phyloP scores from a whole-genome alignment of 2,329 filamentous ascomycete species.

The Dactylonectria estremocensis region DNA sequence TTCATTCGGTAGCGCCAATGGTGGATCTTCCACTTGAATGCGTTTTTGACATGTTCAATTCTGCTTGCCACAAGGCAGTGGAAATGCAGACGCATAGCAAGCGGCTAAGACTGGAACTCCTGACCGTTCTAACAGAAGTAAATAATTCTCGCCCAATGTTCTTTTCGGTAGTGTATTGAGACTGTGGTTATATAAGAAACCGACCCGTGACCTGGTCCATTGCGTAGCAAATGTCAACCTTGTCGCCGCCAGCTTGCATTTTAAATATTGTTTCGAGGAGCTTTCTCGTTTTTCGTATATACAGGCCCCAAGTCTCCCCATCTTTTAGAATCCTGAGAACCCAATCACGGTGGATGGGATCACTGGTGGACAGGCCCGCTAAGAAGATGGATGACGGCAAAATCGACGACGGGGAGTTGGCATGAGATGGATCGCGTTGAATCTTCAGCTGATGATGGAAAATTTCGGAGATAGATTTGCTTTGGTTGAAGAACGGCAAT shows the following conservation, averaged over 20 bases:
- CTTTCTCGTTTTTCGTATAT: conserved; percentile 27
- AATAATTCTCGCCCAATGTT: too few relatives aligned
- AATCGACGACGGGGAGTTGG: conserved; percentile 32
- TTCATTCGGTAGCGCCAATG: too few relatives aligned
- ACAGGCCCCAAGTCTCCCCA: conserved; percentile 29
- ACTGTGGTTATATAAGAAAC: conserved; percentile 26
- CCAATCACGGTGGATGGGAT: conserved; percentile 35
- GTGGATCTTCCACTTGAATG: too few relatives aligned
- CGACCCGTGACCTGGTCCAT: conserved; percentile 35
- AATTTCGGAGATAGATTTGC: conserved; percentile 24
- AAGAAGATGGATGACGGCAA: conserved; percentile 32
- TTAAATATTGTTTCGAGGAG: conserved; percentile 30
- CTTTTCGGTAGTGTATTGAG: too few relatives aligned
- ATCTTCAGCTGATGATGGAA: conserved; percentile 30
- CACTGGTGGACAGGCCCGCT: conserved; percentile 24
- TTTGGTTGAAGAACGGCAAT: conserved; percentile 23
- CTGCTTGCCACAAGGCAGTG: too few relatives aligned
- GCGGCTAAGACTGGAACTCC: too few relatives aligned
- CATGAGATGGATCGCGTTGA: conserved; percentile 25
- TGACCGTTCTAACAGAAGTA: too few relatives aligned
- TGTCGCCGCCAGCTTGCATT: conserved; percentile 2
- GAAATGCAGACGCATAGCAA: too few relatives aligned
- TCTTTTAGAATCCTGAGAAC: conserved; percentile 23
- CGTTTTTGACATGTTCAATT: too few relatives aligned
- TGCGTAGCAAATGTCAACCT: conserved; percentile 25